These are phyloP conservation scores for Incumbomyces lentus DNA, from an alignment of 2,329 filamentous ascomycete species.

Conservation along the genomic window DNA sequence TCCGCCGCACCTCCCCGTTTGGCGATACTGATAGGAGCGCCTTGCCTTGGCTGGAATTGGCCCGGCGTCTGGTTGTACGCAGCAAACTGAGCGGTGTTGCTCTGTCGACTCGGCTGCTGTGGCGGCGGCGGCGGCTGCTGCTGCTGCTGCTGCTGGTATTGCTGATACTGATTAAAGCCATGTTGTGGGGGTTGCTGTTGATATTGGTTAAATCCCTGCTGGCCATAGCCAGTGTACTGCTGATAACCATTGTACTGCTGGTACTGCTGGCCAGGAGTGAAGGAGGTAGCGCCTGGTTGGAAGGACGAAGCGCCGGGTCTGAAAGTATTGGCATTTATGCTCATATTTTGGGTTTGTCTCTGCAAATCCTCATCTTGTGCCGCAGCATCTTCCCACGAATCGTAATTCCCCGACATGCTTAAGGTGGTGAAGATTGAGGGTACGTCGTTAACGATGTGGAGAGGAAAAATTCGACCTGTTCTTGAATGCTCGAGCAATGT, in stretches of 20 bases:
- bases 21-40: constrained; percentile 35
- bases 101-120: constrained; percentile 29
- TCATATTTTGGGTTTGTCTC: constrained; percentile 65
- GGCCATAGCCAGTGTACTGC: constrained; percentile 27
- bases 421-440: not conserved
- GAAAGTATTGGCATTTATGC: constrained; percentile 49
- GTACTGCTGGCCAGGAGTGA: constrained; percentile 62
- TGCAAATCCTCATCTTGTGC: constrained; percentile 68
- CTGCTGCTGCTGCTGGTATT: constrained; percentile 44
- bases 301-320: constrained; percentile 59
- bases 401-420: constrained; percentile 68
- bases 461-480: too few species aligned
- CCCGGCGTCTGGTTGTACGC: constrained; percentile 32
- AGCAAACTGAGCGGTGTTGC: constrained; percentile 39
- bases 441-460: not conserved
- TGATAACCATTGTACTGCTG: constrained; percentile 48
- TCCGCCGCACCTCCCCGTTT: constrained; percentile 34
- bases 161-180: constrained; percentile 44
- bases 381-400: constrained; percentile 84
- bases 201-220: constrained; percentile 30
- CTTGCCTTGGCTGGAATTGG: constrained; percentile 31
- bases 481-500: too few species aligned
- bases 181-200: constrained; percentile 36
- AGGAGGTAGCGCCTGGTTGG: constrained; percentile 59
- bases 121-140: constrained; percentile 36